These are phyloP conservation scores for Aspergillus puulaauensis DNA, from an alignment of 2,329 filamentous ascomycete species.

Conservation along the genomic window DNA sequence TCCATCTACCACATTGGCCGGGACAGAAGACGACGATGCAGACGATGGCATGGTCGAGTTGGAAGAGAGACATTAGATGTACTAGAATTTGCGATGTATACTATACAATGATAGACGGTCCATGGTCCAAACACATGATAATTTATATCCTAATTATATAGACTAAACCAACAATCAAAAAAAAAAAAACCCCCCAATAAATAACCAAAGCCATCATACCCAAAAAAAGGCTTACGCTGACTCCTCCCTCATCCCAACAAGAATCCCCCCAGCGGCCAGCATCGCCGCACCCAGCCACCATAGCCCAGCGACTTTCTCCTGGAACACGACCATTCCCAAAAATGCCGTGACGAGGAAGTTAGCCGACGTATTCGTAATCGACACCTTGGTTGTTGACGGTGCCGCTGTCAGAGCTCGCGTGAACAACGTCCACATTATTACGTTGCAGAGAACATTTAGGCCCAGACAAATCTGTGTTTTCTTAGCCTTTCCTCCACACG, in stretches of 20 bases:
- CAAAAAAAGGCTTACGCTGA: background rate
- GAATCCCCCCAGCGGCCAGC: conserved; percentile 61
- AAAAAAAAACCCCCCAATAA: background rate
- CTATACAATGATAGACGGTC: background rate
- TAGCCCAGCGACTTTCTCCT: conserved; percentile 54
- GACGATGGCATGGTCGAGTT: conserved; percentile 24
- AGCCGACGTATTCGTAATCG: conserved; percentile 62
- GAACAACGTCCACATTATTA: conserved; percentile 65
- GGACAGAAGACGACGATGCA: conserved; percentile 32
- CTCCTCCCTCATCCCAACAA: conserved; percentile 59
- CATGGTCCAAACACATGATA: background rate
- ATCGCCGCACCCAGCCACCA: conserved; percentile 64
- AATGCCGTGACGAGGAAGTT: conserved; percentile 65
- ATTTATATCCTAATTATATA: background rate
- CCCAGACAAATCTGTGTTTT: conserved; percentile 55
- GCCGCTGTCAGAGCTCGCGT: conserved; percentile 61
- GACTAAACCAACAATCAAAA: background rate
- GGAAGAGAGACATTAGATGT: conserved; percentile 33
- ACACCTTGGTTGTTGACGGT: conserved; percentile 61
- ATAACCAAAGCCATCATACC: background rate
- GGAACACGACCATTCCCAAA: conserved; percentile 58
- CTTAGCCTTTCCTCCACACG: conserved; percentile 13
- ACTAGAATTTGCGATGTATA: background rate
- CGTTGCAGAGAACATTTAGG: conserved; percentile 62
- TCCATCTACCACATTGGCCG: conserved; percentile 18